Evolutionary conservation across 1,139 yeast species (phyloP).

Genomic region (Protomyces arabidopsidicola): DNA sequence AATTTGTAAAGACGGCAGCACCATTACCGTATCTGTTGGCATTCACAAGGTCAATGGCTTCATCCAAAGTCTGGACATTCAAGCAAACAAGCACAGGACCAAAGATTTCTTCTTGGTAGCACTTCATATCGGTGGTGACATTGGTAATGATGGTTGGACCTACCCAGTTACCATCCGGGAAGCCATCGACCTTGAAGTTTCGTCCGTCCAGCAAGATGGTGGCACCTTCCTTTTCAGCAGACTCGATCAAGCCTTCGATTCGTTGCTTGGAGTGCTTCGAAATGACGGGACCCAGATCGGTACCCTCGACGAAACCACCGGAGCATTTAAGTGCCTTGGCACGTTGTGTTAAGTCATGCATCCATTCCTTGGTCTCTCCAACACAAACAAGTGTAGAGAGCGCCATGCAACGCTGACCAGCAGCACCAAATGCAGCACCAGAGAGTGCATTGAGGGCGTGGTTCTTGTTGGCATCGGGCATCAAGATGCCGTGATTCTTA

Average conservation of each 20-base stretch:
- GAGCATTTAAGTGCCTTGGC: slow-evolving; percentile 59
- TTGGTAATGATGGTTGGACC: slow-evolving; percentile 64
- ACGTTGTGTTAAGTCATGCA: slow-evolving; percentile 54
- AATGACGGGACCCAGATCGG: slow-evolving; percentile 71
- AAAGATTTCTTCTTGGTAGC: slow-evolving; percentile 70
- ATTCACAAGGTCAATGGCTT: slow-evolving; percentile 64
- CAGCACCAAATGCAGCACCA: slow-evolving; percentile 82
- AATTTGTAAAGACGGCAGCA: slow-evolving; percentile 62
- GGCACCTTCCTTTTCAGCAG: slow-evolving; percentile 56
- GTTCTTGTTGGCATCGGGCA: slow-evolving; percentile 66
- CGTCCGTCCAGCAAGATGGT: slow-evolving; percentile 62
- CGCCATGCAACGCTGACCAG: slow-evolving; percentile 84
- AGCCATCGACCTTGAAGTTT: slow-evolving; percentile 49
- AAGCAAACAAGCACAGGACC: slow-evolving; percentile 69
- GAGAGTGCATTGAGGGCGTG: slow-evolving; percentile 63
- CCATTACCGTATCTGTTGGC: slow-evolving; percentile 67
- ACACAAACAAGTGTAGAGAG: slow-evolving; percentile 72
- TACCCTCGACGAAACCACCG: slow-evolving; percentile 58
- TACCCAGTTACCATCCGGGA: slow-evolving; percentile 64
- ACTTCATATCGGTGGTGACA: slow-evolving; percentile 64
- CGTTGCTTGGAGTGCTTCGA: slow-evolving; percentile 55
- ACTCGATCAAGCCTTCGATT: slow-evolving; percentile 54
- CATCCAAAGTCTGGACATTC: slow-evolving; percentile 64
- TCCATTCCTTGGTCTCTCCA: slow-evolving; percentile 64
- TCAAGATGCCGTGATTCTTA: slow-evolving; percentile 67